These are phyloP conservation scores for Ganoderma leucocontextum DNA, from an alignment of 1,284 basidiomycete genomes.

Conservation along the genomic window DNA sequence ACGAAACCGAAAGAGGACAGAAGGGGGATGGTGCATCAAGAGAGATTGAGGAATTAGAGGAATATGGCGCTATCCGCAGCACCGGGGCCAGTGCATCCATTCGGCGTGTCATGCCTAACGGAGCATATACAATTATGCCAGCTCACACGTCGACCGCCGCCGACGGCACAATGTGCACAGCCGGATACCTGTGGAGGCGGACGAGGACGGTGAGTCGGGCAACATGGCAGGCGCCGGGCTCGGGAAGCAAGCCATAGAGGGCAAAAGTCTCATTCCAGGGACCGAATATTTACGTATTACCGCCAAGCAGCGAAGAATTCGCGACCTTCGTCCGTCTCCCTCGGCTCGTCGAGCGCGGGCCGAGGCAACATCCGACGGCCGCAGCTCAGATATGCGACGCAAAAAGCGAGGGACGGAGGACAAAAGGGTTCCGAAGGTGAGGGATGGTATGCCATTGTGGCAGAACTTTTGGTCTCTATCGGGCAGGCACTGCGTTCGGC, in stretches of 20 bases:
- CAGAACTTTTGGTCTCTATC: neutral
- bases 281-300: neutral
- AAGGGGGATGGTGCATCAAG: neutral
- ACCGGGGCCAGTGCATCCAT: constrained; percentile 1
- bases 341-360: neutral
- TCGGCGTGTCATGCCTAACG: neutral
- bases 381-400: neutral
- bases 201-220: neutral
- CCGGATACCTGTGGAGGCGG: neutral
- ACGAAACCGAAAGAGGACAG: neutral
- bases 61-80: constrained; percentile 1
- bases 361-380: neutral
- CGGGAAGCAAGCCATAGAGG: neutral
- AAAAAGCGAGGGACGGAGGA: neutral
- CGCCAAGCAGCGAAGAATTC: neutral
- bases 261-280: neutral
- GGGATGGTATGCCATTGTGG: neutral
- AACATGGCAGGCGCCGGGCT: neutral
- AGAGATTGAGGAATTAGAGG: constrained; percentile 10
- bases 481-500: neutral
- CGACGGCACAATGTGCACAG: neutral
- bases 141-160: neutral
- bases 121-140: neutral
- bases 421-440: neutral
- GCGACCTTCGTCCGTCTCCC: neutral